Base-by-base conservation (phyloP, 768 basidiomycete genomes). In the Rossbeevera mucosa region DNA sequence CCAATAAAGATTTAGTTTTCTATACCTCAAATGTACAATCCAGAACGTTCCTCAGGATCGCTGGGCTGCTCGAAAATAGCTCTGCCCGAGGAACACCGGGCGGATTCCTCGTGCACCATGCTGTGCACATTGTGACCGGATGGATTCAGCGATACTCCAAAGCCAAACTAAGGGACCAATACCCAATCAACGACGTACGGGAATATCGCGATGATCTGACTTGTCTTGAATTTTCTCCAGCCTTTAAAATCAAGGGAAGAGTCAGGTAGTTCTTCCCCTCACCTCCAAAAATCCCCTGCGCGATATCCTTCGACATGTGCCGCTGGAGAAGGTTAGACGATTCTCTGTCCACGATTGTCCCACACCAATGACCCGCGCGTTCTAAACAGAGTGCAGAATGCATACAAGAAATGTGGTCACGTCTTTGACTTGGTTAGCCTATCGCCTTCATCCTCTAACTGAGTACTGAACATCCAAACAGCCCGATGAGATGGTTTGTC, bases 281-380 rank as follows among this genome's bases (percentile, higher is more conserved):
- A 51, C 48, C 31, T 42, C 38, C 18, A 58, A 14, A 44, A 50
- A 46, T 50, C 59, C 55, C 54, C 57, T 55, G 60, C 55, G 59
- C 58, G 7, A 53, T 58, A 58, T 61, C 59, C 51, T 49, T 53
- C 53, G 52, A 61, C 51, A 89, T 90, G 88, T 90, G 88, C 65
- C 77, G 74, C 67, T 83, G 76, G 77, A 79, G 85, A 74, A 83
- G 86, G 88, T 88, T 56, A 62, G 77, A 46, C 44, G 21, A 49
- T 57, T 40, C 29, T 53, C 57, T 12, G 30, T 33, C 31, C 6
- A 48, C 8, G 48, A 53, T 63, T 50, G 48, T 56, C 36, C 42
- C 22, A 58, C 55, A 20, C 44, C 47, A 46, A 47, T 48, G 44
- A 41, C 28, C 22, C 38, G 24, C 38, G 24, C 20, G 29, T 42